Base-by-base conservation (phyloP, 305 asterid species). In the Coffea humblotiana region DNA sequence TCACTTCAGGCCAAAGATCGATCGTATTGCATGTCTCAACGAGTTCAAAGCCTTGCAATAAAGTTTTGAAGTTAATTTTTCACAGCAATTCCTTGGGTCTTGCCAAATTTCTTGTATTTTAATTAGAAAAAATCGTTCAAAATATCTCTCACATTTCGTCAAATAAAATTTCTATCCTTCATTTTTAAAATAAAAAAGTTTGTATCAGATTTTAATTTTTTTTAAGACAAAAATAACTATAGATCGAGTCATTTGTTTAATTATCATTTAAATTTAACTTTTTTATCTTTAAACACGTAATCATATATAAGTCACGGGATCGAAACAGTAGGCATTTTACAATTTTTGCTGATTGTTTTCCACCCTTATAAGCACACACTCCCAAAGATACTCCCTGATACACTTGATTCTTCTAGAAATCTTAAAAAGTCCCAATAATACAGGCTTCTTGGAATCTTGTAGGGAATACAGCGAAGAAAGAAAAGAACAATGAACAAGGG, bases 381-480 rank as follows among this genome's bases (percentile, higher is more conserved):
- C 54, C 68, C 6, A 40, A 35, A 35, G 35, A 71, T 19, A 56
- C 45, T 29, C 18, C n/a, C 2, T 72, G 25, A 6, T 0, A 58
- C 77, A 52, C 23, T 54, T 56, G 18, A 35, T 74, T 27, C 35
- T 65, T 68, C 77, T 56, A 74, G 49, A 74, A 52, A 74, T 8
- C 5, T 21, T 32, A 56, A 56, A 74, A 56, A 56, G 54, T n/a
- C 19, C 1, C 37, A 4, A 71, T 6, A 58, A 58, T 16, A 58
- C 27, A 56, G 63, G 63, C 45, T 14, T 66, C 47, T 66, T 32
- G 23, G 47, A 16, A 66, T 66, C 47, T 66, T 66, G 71, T 6
- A 18, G 45, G 5, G 43, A 37, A 37, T 3, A 37, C 43, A 37
- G n/a, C 5, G 5, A 3, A 56, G 63, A 56, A 56, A 23, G 63